These are phyloP conservation scores for Phytophthora ohioensis DNA, from an alignment of 352 stramenopile genomes.

Conservation along the genomic window DNA sequence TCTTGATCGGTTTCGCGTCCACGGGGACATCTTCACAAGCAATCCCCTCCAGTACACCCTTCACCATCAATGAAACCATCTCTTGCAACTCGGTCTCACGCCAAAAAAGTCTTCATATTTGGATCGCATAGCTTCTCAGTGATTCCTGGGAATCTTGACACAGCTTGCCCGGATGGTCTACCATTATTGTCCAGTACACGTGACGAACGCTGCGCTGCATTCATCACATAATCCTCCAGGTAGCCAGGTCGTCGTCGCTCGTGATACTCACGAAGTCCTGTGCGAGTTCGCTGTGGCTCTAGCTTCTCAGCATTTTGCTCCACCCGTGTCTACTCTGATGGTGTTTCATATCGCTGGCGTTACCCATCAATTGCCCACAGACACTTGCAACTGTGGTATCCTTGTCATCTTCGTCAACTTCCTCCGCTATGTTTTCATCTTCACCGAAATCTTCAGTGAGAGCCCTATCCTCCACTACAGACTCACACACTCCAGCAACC, in stretches of 20 bases:
- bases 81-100: background rate
- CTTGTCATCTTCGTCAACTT: too few species aligned
- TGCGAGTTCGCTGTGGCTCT: conserved; percentile 3
- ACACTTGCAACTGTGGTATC: too few species aligned
- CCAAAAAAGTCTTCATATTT: conserved; percentile 3
- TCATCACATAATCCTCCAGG: background rate
- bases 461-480: background rate
- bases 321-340: background rate
- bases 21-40: background rate
- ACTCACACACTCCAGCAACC: background rate
- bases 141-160: background rate
- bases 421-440: too few species aligned
- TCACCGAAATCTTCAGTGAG: background rate
- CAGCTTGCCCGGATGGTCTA: background rate
- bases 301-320: conserved; percentile 2
- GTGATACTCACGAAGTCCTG: conserved; percentile 1
- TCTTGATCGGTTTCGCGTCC: conserved; percentile 7
- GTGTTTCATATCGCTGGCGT: conserved; percentile 6
- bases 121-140: background rate
- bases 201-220: background rate
- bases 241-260: background rate
- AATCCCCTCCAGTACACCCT: conserved; percentile 2
- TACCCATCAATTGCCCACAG: too few species aligned
- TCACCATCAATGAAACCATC: conserved; percentile 10
- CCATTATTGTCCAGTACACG: background rate